phyloP scores from a whole-genome alignment of 768 basidiomycete species.

The Pholiota conissans region DNA sequence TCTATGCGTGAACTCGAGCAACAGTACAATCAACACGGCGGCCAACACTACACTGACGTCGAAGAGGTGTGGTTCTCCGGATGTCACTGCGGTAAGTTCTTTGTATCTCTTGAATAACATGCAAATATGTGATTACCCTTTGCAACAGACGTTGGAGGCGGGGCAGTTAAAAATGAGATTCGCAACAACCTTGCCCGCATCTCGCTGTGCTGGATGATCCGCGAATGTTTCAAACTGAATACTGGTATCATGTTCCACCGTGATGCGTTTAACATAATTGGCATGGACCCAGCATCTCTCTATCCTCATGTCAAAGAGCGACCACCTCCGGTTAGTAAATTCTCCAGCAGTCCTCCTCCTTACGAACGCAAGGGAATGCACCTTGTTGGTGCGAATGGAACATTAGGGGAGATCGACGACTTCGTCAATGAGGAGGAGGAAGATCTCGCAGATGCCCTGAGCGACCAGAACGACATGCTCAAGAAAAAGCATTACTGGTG shows the following conservation, averaged over 20 bases:
- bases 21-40: slow-evolving; percentile 33
- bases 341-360: slow-evolving; percentile 24
- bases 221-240: slow-evolving; percentile 56
- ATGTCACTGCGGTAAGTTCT: slow-evolving; percentile 59
- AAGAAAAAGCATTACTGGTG: slow-evolving; percentile 54
- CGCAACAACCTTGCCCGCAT: slow-evolving; percentile 67
- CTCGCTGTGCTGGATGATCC: slow-evolving; percentile 76
- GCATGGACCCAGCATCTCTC: slow-evolving; percentile 45
- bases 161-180: slow-evolving; percentile 56
- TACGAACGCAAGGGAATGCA: slow-evolving; percentile 15
- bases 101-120: background rate
- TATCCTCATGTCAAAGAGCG: slow-evolving; percentile 40
- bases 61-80: slow-evolving; percentile 84
- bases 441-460: slow-evolving; percentile 56
- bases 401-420: slow-evolving; percentile 25
- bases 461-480: slow-evolving; percentile 58
- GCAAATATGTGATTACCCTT: background rate
- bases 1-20: slow-evolving; percentile 40
- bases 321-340: slow-evolving; percentile 37
- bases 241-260: slow-evolving; percentile 62
- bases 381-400: slow-evolving; percentile 21
- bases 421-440: slow-evolving; percentile 57
- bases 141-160: slow-evolving; percentile 82
- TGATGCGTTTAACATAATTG: slow-evolving; percentile 43
- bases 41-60: slow-evolving; percentile 51